Evolutionary conservation across 2,329 filamentous ascomycete genomes (phyloP), one percentile per base, ranked within the genome.

Genomic region (Aspergillus calidoustus): DNA sequence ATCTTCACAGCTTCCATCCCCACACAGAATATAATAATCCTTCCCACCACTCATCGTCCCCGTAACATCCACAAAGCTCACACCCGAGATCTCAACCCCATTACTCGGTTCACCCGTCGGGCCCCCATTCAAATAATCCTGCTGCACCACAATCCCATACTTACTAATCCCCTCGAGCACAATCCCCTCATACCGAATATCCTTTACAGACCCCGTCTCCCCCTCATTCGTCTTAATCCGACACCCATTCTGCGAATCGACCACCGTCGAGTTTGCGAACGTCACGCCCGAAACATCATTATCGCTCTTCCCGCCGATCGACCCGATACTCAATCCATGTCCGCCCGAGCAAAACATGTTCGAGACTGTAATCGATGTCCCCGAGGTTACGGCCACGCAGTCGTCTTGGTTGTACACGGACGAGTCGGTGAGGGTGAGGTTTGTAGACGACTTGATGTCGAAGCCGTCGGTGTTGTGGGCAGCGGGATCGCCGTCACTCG

Each of bases 271-370:
- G 75, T 82, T 78, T 61, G 77, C 71, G 65, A 88, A 82, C 44
- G 77, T 76, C 41, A 87, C 81, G 15, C 76, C 79, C 60, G 82
- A 74, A 64, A 88, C 86, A 8, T 67, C 73, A 75, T 87, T 87
- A 74, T 86, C 72, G 59, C 69, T 73, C 63, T 83, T 81, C 58
- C 76, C 79, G 8, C 83, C 85, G 71, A 76, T 68, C 17, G 72
- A 75, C 2, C 73, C 74, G 54, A 76, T 76, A 49, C 68, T 71
- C 38, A 76, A 66, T 15, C 73, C 74, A 50, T 76, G 74, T 7
- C 74, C 74, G 15, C 74, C 74, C 34, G 66, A 80, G 75, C 82
- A 84, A 52, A 69, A 69, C 13, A 71, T 58, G 34, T 63, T 63
- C 38, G 65, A 60, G 23, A 72, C 57, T 30, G 65, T 66, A 25